Base-by-base conservation (phyloP, 1,284 basidiomycete genomes). In the Xerocomus tenax region DNA sequence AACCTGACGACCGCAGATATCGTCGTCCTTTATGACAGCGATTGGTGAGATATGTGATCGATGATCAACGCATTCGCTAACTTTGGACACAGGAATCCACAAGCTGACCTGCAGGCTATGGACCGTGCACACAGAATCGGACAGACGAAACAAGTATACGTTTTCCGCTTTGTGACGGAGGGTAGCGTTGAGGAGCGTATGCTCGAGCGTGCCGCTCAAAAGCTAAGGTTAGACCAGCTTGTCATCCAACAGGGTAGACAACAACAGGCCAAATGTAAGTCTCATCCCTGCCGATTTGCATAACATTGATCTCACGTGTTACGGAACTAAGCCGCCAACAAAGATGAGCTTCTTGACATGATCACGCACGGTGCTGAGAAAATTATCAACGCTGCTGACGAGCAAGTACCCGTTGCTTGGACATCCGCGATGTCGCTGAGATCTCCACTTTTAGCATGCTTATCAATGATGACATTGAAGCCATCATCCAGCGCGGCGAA, bases 71-170 rank as follows among this genome's bases (percentile, higher is more conserved):
- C 8, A 16, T 1, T 19, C 60, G 53, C 21, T 40, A 19, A 59
- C 44, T 48, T 28, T 26, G 3, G 1, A 30, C 7, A 8, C 36
- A 89, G 87, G 87, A 98, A 98, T 68, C 95, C 96, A 1, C 95
- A 99, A 71, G 95, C 95, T 4, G 96, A 99, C 74, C 68, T 98
- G 50, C 96, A 98, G 68, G 96, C 96, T 6, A 98, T 98, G 96
- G 95, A 98, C 66, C 89, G 95, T 57, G 95, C 95, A 0, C 95
- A 98, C 71, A 90, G 95, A 59, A 98, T 98, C 56, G 95, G 95
- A 2, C 96, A 98, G 71, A 98, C 90, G 45, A 98, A 98, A 71
- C 95, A 98, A 69, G 95, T 98, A 16, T 96, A 95, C 62, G 96
- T 98, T 1, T 99, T 94, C 76, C 77, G 95, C 23, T 98, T 98